phyloP scores from a whole-genome alignment of 768 basidiomycete species.

The Pulveroboletus sp. region DNA sequence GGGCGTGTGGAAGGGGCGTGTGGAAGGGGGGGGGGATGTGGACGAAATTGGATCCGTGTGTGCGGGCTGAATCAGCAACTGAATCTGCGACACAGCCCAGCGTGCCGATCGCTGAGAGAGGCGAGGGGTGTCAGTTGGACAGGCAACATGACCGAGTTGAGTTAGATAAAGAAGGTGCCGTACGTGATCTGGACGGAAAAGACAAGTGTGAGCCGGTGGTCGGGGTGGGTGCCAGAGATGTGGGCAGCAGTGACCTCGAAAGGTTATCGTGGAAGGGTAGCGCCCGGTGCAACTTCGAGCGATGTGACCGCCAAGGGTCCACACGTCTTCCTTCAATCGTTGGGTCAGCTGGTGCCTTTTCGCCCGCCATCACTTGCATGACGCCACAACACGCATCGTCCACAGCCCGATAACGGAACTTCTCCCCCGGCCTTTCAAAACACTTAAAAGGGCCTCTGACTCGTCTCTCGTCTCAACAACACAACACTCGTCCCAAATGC shows the following conservation, averaged over 20 bases:
- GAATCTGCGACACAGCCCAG: constrained; percentile 26
- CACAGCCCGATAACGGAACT: constrained; percentile 38
- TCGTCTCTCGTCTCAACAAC: neutral
- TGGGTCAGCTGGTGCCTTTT: constrained; percentile 31
- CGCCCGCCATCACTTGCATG: constrained; percentile 32
- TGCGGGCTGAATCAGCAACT: constrained; percentile 24
- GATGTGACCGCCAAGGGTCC: constrained; percentile 32
- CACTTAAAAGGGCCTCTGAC: constrained; percentile 25
- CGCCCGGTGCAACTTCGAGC: constrained; percentile 27
- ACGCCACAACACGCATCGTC: constrained; percentile 38
- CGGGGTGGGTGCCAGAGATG: constrained; percentile 15
- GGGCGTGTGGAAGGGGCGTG: constrained; percentile 4
- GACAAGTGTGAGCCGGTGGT: constrained; percentile 12
- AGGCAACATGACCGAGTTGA: constrained; percentile 30
- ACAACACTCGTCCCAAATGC: constrained; percentile 13
- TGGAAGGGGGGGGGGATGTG: constrained; percentile 5
- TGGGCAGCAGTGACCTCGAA: constrained; percentile 30
- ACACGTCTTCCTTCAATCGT: constrained; percentile 19
- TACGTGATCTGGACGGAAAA: constrained; percentile 28
- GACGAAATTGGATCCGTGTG: constrained; percentile 8
- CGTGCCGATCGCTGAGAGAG: constrained; percentile 31
- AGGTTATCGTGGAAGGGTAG: constrained; percentile 32
- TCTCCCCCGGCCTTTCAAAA: constrained; percentile 27
- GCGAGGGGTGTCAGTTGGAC: constrained; percentile 29
- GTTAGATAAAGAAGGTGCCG: constrained; percentile 31